phyloP scores from a whole-genome alignment of 257 asterid species.

The Ilex aquifolium region DNA sequence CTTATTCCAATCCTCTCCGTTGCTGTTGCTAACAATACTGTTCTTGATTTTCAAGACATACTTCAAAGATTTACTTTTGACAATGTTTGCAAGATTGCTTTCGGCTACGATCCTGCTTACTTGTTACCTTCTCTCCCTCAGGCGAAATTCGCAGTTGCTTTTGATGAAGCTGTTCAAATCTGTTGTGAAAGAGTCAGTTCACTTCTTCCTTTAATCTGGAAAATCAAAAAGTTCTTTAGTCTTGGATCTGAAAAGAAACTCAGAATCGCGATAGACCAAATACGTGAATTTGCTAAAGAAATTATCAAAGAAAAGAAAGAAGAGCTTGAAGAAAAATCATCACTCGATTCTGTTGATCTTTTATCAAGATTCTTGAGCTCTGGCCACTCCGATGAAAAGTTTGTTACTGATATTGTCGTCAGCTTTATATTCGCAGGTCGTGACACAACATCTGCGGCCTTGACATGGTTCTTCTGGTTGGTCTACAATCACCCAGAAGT shows the following conservation, averaged over 20 bases:
- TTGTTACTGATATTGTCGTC: constrained; percentile 49
- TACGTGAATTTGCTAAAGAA: constrained; percentile 42
- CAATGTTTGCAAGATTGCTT: constrained; percentile 55
- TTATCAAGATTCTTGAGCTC: constrained; percentile 47
- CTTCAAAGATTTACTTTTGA: constrained; percentile 68
- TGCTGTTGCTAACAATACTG: constrained; percentile 16
- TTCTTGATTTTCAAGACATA: constrained; percentile 53
- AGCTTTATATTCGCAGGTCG: constrained; percentile 68
- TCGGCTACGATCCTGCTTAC: constrained; percentile 57
- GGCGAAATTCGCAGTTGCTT: constrained; percentile 37
- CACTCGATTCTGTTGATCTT: constrained; percentile 35
- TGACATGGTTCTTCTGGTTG: constrained; percentile 71
- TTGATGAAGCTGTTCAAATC: constrained; percentile 32
- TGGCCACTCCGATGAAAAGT: constrained; percentile 41
- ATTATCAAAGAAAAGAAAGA: constrained; percentile 31
- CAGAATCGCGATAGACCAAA: constrained; percentile 1
- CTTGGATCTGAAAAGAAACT: constrained; percentile 47
- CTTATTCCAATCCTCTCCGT: constrained; percentile 34
- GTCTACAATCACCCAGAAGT: constrained; percentile 23
- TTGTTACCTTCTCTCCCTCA: constrained; percentile 38
- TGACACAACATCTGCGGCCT: constrained; percentile 62
- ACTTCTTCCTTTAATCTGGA: constrained; percentile 38
- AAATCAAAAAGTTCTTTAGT: constrained; percentile 27
- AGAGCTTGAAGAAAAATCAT: constrained; percentile 16
- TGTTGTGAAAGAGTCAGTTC: constrained; percentile 29